Evolutionary conservation across 163 green algal species (phyloP).

Genomic region (Chlorella variabilis): DNA sequence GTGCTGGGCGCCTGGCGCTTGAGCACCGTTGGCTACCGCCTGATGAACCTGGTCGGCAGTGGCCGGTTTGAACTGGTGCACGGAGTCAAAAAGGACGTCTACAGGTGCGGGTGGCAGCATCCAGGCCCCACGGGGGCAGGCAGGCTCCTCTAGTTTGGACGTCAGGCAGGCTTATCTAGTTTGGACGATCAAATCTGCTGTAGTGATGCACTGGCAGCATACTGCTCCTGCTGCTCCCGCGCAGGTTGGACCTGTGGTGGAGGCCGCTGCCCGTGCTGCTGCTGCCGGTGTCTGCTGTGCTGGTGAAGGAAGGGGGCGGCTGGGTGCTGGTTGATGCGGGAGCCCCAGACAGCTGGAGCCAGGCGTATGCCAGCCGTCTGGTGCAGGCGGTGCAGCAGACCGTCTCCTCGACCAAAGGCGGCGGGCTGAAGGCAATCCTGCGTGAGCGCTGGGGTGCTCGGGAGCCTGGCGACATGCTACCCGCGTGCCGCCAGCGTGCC

Average conservation of each 20-base stretch:
- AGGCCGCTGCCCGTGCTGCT: neutral
- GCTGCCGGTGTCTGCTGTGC: neutral
- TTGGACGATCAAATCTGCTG: too few relatives aligned
- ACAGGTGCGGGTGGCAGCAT: neutral
- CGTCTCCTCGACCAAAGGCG: neutral
- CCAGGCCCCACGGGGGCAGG: neutral
- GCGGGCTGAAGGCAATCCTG: neutral
- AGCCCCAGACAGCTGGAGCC: neutral
- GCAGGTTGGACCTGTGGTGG: conserved; percentile 24
- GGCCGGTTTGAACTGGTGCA: neutral
- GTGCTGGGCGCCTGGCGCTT: neutral
- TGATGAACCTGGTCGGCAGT: neutral
- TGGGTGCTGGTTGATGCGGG: conserved; percentile 13
- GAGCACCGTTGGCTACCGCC: neutral
- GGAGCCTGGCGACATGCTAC: too few relatives aligned
- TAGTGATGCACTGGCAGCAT: neutral
- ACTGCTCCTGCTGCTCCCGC: neutral
- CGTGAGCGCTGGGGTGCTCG: neutral
- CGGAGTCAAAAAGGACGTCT: neutral
- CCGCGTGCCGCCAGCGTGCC: too few relatives aligned
- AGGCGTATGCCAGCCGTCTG: neutral
- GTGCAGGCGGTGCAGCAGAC: neutral
- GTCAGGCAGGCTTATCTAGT: too few relatives aligned
- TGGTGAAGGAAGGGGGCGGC: neutral
- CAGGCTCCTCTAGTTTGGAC: too few relatives aligned